Conservation (phyloP, 2,329 filamentous ascomycete genomes). For the Clarireedia monteithiana region DNA sequence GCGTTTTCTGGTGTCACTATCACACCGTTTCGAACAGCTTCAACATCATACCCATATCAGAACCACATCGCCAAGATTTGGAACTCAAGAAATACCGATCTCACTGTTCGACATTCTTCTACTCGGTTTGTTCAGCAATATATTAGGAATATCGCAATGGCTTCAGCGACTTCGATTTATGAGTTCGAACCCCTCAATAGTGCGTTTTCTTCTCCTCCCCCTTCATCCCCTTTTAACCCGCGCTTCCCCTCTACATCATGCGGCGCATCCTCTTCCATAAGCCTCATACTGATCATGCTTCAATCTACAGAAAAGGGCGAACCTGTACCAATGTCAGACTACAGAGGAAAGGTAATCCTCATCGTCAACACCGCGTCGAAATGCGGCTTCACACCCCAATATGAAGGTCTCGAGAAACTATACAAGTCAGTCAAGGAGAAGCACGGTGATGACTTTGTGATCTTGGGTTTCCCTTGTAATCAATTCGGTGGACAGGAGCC, state of each 20-base stretch:
- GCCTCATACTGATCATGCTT: constrained; percentile 5
- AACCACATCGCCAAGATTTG: background rate
- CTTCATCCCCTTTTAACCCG: background rate
- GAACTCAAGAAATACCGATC: background rate
- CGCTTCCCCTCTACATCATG: background rate
- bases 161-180: constrained; percentile 66
- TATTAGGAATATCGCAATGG: constrained; percentile 38
- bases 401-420: constrained; percentile 80
- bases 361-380: constrained; percentile 98
- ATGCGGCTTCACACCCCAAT: constrained; percentile 97
- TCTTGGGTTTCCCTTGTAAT: constrained; percentile 98
- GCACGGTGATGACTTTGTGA: constrained; percentile 61
- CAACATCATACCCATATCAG: background rate
- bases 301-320: constrained; percentile 59
- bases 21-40: background rate
- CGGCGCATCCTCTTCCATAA: background rate
- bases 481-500: constrained; percentile 92
- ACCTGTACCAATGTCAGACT: constrained; percentile 59
- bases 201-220: constrained; percentile 36
- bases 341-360: constrained; percentile 88
- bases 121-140: background rate
- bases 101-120: background rate
- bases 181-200: constrained; percentile 80
- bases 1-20: background rate
- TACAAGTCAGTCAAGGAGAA: constrained; percentile 69